These are phyloP conservation scores for Apocynum venetum DNA, from an alignment of 257 asterid species.

Conservation along the genomic window DNA sequence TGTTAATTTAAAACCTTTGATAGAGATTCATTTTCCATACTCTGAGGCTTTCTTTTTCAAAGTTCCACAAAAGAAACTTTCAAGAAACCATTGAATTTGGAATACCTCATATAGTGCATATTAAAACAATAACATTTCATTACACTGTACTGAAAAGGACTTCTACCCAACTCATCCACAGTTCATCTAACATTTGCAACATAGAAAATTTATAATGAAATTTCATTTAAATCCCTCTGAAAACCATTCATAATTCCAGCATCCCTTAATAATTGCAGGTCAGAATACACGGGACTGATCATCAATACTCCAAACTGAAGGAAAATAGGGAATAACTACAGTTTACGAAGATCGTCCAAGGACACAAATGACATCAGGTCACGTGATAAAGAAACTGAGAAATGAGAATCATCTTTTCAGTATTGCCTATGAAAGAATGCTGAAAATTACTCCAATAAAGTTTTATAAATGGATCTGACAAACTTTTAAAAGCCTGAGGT, in stretches of 20 bases:
- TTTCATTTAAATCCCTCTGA: neutral
- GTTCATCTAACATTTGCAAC: neutral
- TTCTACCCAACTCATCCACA: neutral
- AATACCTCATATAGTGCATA: neutral
- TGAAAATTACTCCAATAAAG: constrained; percentile 1
- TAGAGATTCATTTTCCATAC: constrained; percentile 10
- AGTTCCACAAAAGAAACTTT: neutral
- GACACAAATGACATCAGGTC: constrained; percentile 13
- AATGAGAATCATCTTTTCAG: constrained; percentile 6
- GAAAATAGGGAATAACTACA: constrained; percentile 7
- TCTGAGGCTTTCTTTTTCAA: constrained; percentile 20
- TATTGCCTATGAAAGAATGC: constrained; percentile 1
- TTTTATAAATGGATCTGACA: constrained; percentile 4
- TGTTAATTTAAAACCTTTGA: constrained; percentile 6
- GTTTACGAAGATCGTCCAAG: constrained; percentile 6
- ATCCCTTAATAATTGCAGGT: neutral
- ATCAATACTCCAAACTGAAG: neutral
- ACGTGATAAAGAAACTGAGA: constrained; percentile 9
- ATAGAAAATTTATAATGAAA: neutral
- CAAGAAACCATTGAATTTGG: neutral
- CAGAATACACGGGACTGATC: neutral
- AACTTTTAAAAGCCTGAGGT: constrained; percentile 8
- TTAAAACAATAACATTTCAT: neutral
- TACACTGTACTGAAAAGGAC: neutral
- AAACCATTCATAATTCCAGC: neutral